phyloP scores from a whole-genome alignment of 2,329 filamentous ascomycete genomes.

The Penicillium sp. region DNA sequence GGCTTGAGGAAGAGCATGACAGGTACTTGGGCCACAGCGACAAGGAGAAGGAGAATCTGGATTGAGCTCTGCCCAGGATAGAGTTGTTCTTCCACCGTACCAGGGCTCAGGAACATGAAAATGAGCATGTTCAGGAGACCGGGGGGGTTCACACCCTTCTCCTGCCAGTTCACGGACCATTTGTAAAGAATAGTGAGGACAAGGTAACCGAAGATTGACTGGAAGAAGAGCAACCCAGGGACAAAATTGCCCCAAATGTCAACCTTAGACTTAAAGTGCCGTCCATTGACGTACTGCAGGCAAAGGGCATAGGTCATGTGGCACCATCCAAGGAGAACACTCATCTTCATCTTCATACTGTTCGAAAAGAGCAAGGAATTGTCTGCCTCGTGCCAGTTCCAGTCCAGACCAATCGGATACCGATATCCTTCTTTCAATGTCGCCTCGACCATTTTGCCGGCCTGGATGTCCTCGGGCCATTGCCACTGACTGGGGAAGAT shows the following conservation, averaged over 20 bases:
- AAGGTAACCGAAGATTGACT: slow-evolving; percentile 96
- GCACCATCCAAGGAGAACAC: slow-evolving; percentile 89
- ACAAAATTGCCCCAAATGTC: slow-evolving; percentile 98
- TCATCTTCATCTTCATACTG: slow-evolving; percentile 99
- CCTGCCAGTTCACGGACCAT: slow-evolving; percentile 87
- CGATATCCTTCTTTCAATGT: slow-evolving; percentile 72
- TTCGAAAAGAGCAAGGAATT: slow-evolving; percentile 95
- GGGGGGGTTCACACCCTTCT: slow-evolving; percentile 67
- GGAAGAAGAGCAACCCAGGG: slow-evolving; percentile 99
- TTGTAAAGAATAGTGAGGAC: slow-evolving; percentile 95
- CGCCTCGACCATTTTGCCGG: slow-evolving; percentile 64
- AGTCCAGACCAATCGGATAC: slow-evolving; percentile 94
- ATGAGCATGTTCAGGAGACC: slow-evolving; percentile 98
- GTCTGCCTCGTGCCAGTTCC: slow-evolving; percentile 93
- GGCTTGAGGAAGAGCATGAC: slow-evolving; percentile 93
- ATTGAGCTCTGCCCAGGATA: slow-evolving; percentile 75
- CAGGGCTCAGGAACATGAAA: slow-evolving; percentile 96
- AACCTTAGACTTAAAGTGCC: slow-evolving; percentile 89
- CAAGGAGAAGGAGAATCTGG: slow-evolving; percentile 73
- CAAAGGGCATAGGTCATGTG: slow-evolving; percentile 96
- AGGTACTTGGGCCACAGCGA: slow-evolving; percentile 85
- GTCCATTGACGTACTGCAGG: slow-evolving; percentile 88
- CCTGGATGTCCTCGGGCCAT: slow-evolving; percentile 69
- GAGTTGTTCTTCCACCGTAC: slow-evolving; percentile 65
- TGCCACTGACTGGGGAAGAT: slow-evolving; percentile 89